Evolutionary conservation across 2,329 filamentous ascomycete species (phyloP).

Genomic region (Cephalotrichum gorgonifer): DNA sequence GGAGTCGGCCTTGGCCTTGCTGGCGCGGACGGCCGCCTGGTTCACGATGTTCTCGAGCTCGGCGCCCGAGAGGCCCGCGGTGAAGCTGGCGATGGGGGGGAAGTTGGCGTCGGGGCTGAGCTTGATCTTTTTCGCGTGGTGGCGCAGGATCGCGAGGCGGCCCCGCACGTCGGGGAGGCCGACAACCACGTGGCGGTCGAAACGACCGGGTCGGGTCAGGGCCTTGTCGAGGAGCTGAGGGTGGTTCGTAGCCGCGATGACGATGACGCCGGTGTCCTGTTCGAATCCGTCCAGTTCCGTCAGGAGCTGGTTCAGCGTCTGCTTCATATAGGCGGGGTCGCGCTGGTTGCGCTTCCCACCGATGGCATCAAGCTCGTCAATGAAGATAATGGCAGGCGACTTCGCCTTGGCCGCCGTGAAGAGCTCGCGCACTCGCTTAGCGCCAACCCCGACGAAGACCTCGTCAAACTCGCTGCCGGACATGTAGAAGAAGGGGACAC

Average conservation of each 20-base stretch:
- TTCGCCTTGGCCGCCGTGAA: constrained; percentile 75
- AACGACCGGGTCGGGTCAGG: constrained; percentile 84
- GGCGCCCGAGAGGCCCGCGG: constrained; percentile 85
- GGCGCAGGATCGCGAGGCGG: constrained; percentile 82
- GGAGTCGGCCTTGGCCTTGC: constrained; percentile 66
- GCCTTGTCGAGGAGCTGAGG: constrained; percentile 91
- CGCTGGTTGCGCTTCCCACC: constrained; percentile 87
- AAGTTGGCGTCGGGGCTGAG: constrained; percentile 71
- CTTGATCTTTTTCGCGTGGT: constrained; percentile 89
- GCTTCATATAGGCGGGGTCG: constrained; percentile 91
- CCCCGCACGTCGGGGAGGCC: constrained; percentile 87
- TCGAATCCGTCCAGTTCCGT: constrained; percentile 97
- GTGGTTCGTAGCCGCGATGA: constrained; percentile 93
- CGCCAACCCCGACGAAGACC: constrained; percentile 93
- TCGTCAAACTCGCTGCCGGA: constrained; percentile 98
- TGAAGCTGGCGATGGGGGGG: constrained; percentile 73
- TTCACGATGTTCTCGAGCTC: constrained; percentile 97
- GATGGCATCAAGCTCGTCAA: constrained; percentile 89
- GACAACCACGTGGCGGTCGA: constrained; percentile 86
- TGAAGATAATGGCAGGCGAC: constrained; percentile 88
- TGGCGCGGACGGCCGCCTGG: constrained; percentile 90
- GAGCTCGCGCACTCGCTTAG: constrained; percentile 92
- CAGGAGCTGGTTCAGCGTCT: constrained; percentile 92
- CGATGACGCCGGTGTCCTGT: constrained; percentile 87
- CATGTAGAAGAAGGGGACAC: constrained; percentile 99